Evolutionary conservation across 2,329 filamentous ascomycete genomes (phyloP), one percentile per base, ranked within the genome.

Genomic region (Orbilia blumenaviensis): DNA sequence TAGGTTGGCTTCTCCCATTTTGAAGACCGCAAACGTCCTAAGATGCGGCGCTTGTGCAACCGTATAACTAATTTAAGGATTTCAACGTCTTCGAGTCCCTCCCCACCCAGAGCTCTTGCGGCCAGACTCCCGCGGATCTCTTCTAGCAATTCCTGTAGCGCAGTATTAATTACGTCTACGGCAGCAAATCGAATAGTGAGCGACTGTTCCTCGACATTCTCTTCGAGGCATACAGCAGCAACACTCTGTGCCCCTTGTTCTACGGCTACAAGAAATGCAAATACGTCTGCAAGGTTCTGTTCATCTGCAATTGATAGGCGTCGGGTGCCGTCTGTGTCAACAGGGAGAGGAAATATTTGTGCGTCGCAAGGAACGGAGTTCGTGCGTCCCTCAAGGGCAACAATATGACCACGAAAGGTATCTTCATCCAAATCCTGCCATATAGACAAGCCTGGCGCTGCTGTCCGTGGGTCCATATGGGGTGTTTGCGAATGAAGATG

Each of bases 211-310:
- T 77, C 25, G 5, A 12, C 2, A 4, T 77, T 21, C 54, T 82
- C 79, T 67, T 82, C 81, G 2, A 82, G 58, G 48, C 81, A 80
- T 29, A 80, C 80, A 6, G 81, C 81, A 32, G 81, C 79, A 5
- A 81, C 80, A 44, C 73, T 79, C 38, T 80, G 78, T 0, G 78
- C 78, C 1, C 78, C 81, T 71, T 81, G 77, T 38, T 81, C 74
- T 18, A 79, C 78, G 6, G 81, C 80, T 9, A 77, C 81, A 21
- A 82, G 66, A 56, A 80, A 81, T 14, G 81, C 81, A 67, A 82
- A 76, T 60, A 82, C 80, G 66, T 81, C 78, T 0, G 80, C 79
- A 8, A 82, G 62, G 41, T 73, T 73, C 62, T 80, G 78, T 68
- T 82, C 81, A 14, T 78, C 69, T 1, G 77, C 66, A 21, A 81